Conservation (phyloP, 768 basidiomycete species). For the Agaricus subrufescens region DNA sequence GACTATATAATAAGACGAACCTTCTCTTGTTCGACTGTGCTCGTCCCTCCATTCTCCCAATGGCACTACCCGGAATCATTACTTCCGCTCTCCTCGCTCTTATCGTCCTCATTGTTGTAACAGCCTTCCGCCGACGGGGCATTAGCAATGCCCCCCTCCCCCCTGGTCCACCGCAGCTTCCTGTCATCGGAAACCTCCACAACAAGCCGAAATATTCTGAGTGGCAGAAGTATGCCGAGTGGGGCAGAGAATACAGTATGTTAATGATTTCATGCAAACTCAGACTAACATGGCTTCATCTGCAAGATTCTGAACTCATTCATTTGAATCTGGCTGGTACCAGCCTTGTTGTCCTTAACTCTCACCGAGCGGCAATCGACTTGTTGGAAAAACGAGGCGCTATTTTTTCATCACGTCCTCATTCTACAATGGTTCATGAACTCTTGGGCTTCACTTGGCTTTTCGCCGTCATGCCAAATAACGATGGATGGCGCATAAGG, state of each 20-base stretch:
- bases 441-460: slow-evolving; percentile 14
- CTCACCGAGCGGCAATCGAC: slow-evolving; percentile 26
- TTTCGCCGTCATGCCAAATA: slow-evolving; percentile 13
- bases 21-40: background rate
- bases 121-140: background rate
- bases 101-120: background rate
- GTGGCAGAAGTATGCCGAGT: slow-evolving; percentile 33
- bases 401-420: slow-evolving; percentile 29
- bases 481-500: slow-evolving; percentile 11
- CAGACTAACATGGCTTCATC: background rate
- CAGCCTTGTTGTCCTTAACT: slow-evolving; percentile 23
- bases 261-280: background rate
- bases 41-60: background rate
- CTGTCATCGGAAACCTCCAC: slow-evolving; percentile 32
- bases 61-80: background rate
- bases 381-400: slow-evolving; percentile 33
- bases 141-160: slow-evolving; percentile 20
- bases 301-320: slow-evolving; percentile 22
- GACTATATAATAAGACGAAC: background rate
- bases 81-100: background rate
- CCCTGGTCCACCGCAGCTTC: slow-evolving; percentile 33
- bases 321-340: slow-evolving; percentile 19
- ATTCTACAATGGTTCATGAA: slow-evolving; percentile 11
- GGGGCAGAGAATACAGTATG: slow-evolving; percentile 32
- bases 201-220: slow-evolving; percentile 24